phyloP scores from a whole-genome alignment of 2,329 filamentous ascomycete genomes.

The Diaporthe capsici region DNA sequence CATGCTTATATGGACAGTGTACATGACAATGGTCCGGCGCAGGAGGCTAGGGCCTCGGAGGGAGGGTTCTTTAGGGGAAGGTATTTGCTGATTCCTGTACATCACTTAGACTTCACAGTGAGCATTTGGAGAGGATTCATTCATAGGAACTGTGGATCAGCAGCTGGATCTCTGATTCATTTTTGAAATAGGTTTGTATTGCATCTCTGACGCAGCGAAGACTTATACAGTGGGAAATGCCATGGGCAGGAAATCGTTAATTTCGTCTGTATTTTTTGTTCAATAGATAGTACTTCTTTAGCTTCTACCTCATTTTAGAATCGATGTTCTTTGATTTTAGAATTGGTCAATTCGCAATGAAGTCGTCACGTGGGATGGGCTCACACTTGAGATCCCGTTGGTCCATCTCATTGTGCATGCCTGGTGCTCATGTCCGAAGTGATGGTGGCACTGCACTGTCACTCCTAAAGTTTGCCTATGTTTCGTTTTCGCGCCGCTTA shows the following conservation, averaged over 20 bases:
- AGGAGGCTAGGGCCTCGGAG: background rate
- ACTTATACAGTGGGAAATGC: background rate
- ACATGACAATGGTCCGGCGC: background rate
- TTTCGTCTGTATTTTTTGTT: background rate
- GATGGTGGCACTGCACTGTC: background rate
- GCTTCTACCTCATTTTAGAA: background rate
- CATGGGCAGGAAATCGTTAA: background rate
- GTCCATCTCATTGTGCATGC: background rate
- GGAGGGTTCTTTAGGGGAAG: background rate
- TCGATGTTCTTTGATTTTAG: background rate
- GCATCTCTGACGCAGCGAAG: background rate
- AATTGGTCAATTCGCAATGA: background rate
- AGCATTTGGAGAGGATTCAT: no score
- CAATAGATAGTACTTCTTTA: background rate
- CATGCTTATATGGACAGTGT: background rate
- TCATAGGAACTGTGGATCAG: no score
- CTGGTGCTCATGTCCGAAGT: background rate
- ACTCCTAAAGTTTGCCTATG: no score
- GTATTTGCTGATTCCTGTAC: background rate
- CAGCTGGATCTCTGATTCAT: background rate
- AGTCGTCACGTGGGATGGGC: background rate
- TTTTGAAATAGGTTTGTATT: background rate
- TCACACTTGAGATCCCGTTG: background rate
- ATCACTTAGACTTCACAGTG: background rate
- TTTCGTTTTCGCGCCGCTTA: background rate